Evolutionary conservation across 176 grass and related monocot species (phyloP).

Genomic region (Carex cristatella): DNA sequence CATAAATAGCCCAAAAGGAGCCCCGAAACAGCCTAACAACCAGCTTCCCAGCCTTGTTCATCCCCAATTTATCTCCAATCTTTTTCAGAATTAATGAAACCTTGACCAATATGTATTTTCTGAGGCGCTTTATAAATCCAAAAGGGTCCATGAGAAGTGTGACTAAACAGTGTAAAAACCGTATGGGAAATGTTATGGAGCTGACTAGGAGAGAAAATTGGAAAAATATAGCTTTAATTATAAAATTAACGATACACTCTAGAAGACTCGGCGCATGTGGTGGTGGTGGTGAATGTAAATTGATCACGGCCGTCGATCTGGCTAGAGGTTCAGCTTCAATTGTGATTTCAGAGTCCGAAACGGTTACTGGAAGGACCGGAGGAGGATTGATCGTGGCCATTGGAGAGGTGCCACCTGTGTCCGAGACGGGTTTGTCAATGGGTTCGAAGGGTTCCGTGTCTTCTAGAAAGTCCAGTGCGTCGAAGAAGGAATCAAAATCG

Average conservation of each 20-base stretch:
- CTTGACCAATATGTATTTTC: conserved; percentile 19
- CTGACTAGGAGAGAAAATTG: conserved; percentile 50
- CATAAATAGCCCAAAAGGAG: conserved; percentile 66
- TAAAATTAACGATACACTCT: conserved; percentile 37
- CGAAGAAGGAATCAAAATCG: conserved; percentile 6
- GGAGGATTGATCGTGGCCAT: neutral
- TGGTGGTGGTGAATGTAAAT: neutral
- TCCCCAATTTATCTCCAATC: conserved; percentile 28
- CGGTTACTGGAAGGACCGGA: neutral
- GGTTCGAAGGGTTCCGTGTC: neutral
- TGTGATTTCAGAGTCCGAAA: conserved; percentile 5
- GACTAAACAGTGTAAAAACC: conserved; percentile 54
- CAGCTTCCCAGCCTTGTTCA: conserved; percentile 27
- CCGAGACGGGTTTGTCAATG: neutral
- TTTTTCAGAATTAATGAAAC: conserved; percentile 23
- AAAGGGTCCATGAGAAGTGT: conserved; percentile 52
- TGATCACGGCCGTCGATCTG: neutral
- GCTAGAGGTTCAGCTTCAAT: neutral
- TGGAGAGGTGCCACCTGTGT: neutral
- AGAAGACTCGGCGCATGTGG: conserved; percentile 18
- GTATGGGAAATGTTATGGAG: conserved; percentile 48
- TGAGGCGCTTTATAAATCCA: conserved; percentile 27
- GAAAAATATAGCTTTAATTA: conserved; percentile 58
- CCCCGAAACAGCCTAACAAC: conserved; percentile 48
- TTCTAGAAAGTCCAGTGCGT: conserved; percentile 12